Percentiles rank a stretch among this genome's conserved stretches.
These are phyloP conservation scores for Sarocladium brachiariae DNA, from an alignment of 2,329 filamentous ascomycete species.

Conservation along the genomic window DNA sequence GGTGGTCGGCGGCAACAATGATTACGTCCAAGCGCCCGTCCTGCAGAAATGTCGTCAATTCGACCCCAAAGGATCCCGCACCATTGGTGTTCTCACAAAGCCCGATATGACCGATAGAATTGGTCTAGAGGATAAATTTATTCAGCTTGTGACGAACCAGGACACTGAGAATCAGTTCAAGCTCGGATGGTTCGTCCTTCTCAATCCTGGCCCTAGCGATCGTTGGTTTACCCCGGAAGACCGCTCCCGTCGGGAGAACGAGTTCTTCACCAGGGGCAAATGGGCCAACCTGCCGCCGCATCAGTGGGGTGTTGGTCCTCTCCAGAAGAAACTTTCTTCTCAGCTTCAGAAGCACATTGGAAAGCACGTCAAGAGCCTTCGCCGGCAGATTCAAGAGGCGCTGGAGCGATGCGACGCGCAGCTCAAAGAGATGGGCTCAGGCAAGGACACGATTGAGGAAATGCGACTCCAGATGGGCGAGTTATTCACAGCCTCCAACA, in stretches of 20 bases:
- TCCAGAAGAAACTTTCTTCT: slow-evolving; percentile 41
- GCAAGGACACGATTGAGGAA: slow-evolving; percentile 45
- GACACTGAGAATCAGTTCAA: slow-evolving; percentile 44
- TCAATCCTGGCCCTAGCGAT: slow-evolving; percentile 42
- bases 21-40: slow-evolving; percentile 46
- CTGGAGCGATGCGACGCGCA: slow-evolving; percentile 42
- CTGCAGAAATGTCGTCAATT: slow-evolving; percentile 44
- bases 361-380: slow-evolving; percentile 42
- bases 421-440: slow-evolving; percentile 42
- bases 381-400: slow-evolving; percentile 43
- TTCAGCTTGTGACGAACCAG: slow-evolving; percentile 44
- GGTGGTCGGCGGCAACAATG: slow-evolving; percentile 48
- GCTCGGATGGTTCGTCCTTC: slow-evolving; percentile 44
- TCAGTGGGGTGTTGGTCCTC: slow-evolving; percentile 39
- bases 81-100: slow-evolving; percentile 46
- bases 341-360: slow-evolving; percentile 47
- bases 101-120: slow-evolving; percentile 47
- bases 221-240: slow-evolving; percentile 36
- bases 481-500: slow-evolving; percentile 44
- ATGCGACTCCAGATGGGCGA: slow-evolving; percentile 48
- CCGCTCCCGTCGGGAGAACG: slow-evolving; percentile 34
- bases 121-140: slow-evolving; percentile 46
- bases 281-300: slow-evolving; percentile 40
- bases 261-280: slow-evolving; percentile 43
- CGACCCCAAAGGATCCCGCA: slow-evolving; percentile 40